Base-by-base conservation (phyloP, 2,329 filamentous ascomycete species). In the Magnaporthales sp. region DNA sequence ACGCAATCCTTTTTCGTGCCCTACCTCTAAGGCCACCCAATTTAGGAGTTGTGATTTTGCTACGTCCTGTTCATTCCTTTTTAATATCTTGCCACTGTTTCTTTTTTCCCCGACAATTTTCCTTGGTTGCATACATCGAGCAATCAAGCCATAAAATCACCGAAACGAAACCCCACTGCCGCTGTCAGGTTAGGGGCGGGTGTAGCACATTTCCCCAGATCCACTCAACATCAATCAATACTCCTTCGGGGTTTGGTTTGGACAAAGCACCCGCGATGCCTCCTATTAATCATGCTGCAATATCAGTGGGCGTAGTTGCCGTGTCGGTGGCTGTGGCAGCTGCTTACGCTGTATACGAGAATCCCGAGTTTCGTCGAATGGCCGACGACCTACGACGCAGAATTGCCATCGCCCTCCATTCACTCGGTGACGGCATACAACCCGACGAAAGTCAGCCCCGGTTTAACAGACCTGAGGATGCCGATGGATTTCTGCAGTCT, bases 381-480 rank as follows among this genome's bases (percentile, higher is more conserved):
- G 83, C 86, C 69, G 83, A 86, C 69, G 83, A 88, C 73, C 78
- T 88, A 67, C 85, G 86, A 68, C 83, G 86, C 68, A 82, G 84
- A 68, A 85, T 89, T 72, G 85, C 86, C 70, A 73, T 88, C 56
- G 85, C 86, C 63, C 76, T 89, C 15, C 84, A 88, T 72, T 80
- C 82, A 10, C 79, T 89, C 30, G 84, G 86, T 67, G 85, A 89
- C 67, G 81, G 80, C 70, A 82, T 88, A 74, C 78, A 80, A 62
- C 81, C 83, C 3, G 76, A 80, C 67, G 72, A 75, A 60, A 74
- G 76, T 31, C 78, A 85, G 70, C 87, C 87, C 67, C 76, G 84
- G 30, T 89, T 88, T 75, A 89, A 89, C 74, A 79, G 87, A 13
- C 87, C 87, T 65, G 87, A 89, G 73, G 87, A 89, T 74, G 86